Evolutionary conservation across 2,329 filamentous ascomycete genomes (phyloP), one percentile per base, ranked within the genome.

Genomic region (Trichoderma sp.): DNA sequence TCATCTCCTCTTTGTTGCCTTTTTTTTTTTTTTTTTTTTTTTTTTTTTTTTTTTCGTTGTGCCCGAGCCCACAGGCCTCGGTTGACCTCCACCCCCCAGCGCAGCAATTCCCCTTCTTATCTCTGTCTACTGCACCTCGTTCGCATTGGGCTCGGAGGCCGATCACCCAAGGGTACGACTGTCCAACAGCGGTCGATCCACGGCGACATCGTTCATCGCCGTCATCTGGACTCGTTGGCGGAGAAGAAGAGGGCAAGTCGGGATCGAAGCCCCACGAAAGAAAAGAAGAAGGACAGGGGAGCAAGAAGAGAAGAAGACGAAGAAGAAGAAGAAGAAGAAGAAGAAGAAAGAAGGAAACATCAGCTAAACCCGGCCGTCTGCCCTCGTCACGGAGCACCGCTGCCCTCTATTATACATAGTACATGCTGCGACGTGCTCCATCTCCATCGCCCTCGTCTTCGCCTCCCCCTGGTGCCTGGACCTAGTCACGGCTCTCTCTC

Each of bases 401-500:
- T 39, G 58, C 29, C 52, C n/a, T 65, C 57, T 65, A 64, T 64
- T 64, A 65, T 45, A 34, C 32, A 5, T 34, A 10, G 32, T 42
- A 42, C 39, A 19, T 42, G 39, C 39, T 42, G 58, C 58, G 29
- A 48, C 58, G 39, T 42, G 37, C 32, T 61, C 59, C 48, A 52
- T 52, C 22, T 39, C 22, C 25, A n/a, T 22, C 37, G 56, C 35
- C 10, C 35, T 45, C 37, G 22, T 39, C 32, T 22, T 45, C 54
- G 39, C 39, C 64, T 37, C 53, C 64, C 48, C 64, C 64, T 59
- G 39, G 53, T 59, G 53, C 64, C 64, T 58, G 42, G 32, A 29
- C 64, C 64, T 59, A 53, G 54, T 58, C 52, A 58, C 63, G 58
- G 63, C 64, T 32, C 61, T 57, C 34, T 39, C 25, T 32, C 19